Percentiles rank a stretch among this genome's conserved stretches.
These are phyloP conservation scores for Cymbopogon citratus DNA, from an alignment of 176 grass and related monocot species.

Conservation along the genomic window DNA sequence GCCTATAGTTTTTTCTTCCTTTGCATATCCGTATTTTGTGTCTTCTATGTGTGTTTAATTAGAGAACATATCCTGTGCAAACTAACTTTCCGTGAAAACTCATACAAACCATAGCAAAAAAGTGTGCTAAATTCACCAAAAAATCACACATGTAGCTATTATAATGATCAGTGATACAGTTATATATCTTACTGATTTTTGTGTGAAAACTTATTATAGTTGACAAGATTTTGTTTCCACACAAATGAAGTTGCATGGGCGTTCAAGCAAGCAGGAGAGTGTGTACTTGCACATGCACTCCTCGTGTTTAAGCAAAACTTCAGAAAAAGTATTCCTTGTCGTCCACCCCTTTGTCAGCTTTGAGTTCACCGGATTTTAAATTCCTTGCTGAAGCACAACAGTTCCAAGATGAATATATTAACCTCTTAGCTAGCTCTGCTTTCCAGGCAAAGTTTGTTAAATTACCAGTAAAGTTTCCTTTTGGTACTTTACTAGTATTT, in stretches of 20 bases:
- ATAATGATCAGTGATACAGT: no score
- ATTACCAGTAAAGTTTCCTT: constrained; percentile 20
- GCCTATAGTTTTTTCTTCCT: background rate
- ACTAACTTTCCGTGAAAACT: no score
- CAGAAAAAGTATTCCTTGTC: constrained; percentile 21
- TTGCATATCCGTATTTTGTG: background rate
- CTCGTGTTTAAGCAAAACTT: constrained; percentile 27
- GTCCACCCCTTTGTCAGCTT: constrained; percentile 33
- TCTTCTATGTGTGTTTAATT: no score
- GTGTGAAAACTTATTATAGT: no score
- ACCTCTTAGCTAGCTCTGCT: constrained; percentile 16
- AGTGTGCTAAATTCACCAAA: no score
- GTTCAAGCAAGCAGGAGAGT: background rate
- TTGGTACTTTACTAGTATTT: constrained; percentile 5
- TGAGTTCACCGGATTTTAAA: constrained; percentile 30
- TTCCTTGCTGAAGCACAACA: constrained; percentile 33
- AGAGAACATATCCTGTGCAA: no score
- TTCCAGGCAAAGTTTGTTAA: constrained; percentile 27
- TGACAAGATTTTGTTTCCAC: background rate
- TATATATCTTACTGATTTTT: no score
- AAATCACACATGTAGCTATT: no score
- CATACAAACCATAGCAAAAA: no score
- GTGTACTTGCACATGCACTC: background rate
- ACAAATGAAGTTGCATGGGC: background rate
- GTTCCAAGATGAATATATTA: constrained; percentile 37